phyloP scores from a whole-genome alignment of 2,329 filamentous ascomycete species.

The Neofusicoccum sp. region DNA sequence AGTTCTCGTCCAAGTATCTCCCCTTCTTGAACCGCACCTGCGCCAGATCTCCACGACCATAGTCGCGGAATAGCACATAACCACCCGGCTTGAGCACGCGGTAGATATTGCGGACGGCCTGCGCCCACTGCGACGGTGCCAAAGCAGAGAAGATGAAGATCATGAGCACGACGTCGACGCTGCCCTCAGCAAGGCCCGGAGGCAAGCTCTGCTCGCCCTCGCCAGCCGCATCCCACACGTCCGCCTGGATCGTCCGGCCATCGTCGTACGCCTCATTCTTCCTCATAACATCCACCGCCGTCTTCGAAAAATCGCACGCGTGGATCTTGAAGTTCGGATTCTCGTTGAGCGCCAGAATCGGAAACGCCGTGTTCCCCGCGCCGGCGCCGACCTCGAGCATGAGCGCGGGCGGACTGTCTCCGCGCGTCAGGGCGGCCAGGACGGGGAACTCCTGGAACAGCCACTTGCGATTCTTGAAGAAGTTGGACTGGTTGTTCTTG shows the following conservation, averaged over 20 bases:
- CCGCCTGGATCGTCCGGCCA: constrained; percentile 69
- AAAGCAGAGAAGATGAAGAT: constrained; percentile 97
- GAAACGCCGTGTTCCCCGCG: constrained; percentile 94
- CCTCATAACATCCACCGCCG: constrained; percentile 90
- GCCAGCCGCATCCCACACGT: constrained; percentile 85
- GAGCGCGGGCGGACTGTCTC: constrained; percentile 66
- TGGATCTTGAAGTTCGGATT: constrained; percentile 81
- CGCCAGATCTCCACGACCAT: constrained; percentile 90
- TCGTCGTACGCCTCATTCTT: constrained; percentile 72
- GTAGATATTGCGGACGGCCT: constrained; percentile 77
- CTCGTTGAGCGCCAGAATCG: constrained; percentile 77
- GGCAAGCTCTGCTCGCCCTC: constrained; percentile 61
- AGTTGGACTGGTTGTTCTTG: constrained; percentile 94
- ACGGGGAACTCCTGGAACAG: constrained; percentile 93
- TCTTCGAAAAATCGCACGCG: constrained; percentile 95
- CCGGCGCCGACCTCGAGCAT: constrained; percentile 92
- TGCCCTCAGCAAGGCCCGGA: constrained; percentile 71
- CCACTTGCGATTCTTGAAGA: constrained; percentile 99
- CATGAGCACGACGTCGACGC: constrained; percentile 87
- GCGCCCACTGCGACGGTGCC: constrained; percentile 77
- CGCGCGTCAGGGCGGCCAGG: constrained; percentile 69
- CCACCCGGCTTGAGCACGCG: constrained; percentile 86
- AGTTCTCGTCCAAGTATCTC: constrained; percentile 91
- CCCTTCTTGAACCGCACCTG: constrained; percentile 98
- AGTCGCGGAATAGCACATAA: constrained; percentile 93